Evolutionary conservation across 352 stramenopile genomes (phyloP).

Genomic region (Phytophthora aleatoria): DNA sequence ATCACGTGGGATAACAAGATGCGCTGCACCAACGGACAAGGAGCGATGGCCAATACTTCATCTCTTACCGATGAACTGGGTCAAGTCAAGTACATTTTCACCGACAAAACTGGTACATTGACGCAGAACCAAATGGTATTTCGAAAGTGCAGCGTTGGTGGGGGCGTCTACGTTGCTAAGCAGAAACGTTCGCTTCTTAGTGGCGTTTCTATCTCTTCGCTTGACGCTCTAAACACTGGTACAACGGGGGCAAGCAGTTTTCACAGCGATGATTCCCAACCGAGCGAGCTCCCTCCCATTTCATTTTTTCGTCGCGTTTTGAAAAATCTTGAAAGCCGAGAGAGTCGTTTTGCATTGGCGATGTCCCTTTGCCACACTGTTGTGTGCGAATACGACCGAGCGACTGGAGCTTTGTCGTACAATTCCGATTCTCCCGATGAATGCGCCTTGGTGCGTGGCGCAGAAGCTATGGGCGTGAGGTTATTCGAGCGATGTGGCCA

Average conservation of each 20-base stretch:
- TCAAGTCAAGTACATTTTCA: conserved; percentile 94
- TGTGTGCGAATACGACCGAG: conserved; percentile 71
- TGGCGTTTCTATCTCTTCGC: conserved; percentile 41
- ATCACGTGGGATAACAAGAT: conserved; percentile 81
- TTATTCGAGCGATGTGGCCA: conserved; percentile 67
- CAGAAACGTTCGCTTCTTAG: conserved; percentile 24
- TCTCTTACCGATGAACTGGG: conserved; percentile 93
- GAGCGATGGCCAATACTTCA: conserved; percentile 86
- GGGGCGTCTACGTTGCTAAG: conserved; percentile 74
- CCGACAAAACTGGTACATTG: conserved; percentile 94
- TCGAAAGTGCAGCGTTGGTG: conserved; percentile 93
- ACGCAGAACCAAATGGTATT: conserved; percentile 97
- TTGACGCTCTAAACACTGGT: conserved; percentile 24
- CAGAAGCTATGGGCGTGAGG: conserved; percentile 75
- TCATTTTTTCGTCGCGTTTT: conserved; percentile 52
- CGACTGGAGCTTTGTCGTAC: conserved; percentile 60
- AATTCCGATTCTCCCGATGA: conserved; percentile 94
- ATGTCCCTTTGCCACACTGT: conserved; percentile 89
- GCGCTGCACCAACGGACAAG: conserved; percentile 48
- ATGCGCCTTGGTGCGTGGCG: conserved; percentile 88
- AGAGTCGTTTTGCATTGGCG: conserved; percentile 67
- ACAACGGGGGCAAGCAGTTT: conserved; percentile 11
- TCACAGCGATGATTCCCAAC: conserved; percentile 16
- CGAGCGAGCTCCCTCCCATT: conserved; percentile 27
- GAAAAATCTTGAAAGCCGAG: conserved; percentile 50